Evolutionary conservation across 2,329 filamentous ascomycete species (phyloP).

Genomic region (Keithomyces neogunnii): DNA sequence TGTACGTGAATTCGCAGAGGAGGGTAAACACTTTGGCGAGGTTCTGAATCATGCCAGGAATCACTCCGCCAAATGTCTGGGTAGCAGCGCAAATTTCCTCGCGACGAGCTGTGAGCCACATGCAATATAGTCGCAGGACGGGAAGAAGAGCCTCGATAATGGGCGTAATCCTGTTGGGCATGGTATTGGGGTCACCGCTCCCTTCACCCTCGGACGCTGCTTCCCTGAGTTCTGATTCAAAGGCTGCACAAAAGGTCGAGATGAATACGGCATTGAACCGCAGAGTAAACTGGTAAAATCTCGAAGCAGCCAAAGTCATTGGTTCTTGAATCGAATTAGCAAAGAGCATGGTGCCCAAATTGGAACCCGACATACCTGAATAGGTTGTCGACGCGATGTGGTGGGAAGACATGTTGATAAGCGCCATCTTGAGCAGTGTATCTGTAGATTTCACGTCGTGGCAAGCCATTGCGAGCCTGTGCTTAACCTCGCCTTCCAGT

Average conservation of each 20-base stretch:
- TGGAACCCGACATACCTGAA: constrained; percentile 20
- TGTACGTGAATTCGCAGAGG: constrained; percentile 36
- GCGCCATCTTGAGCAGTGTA: constrained; percentile 66
- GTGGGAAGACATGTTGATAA: constrained; percentile 82
- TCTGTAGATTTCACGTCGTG: constrained; percentile 58
- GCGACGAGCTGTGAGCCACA: constrained; percentile 42
- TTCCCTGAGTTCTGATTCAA: constrained; percentile 56
- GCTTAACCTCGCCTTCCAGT: constrained; percentile 76
- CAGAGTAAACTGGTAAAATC: constrained; percentile 57
- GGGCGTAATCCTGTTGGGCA: constrained; percentile 21
- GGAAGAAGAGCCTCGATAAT: constrained; percentile 37
- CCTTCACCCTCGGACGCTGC: constrained; percentile 12
- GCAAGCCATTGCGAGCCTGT: constrained; percentile 64
- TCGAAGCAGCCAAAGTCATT: constrained; percentile 34
- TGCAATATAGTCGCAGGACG: constrained; percentile 42
- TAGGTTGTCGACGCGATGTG: constrained; percentile 46
- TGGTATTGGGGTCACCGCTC: constrained; percentile 15
- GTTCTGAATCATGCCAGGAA: constrained; percentile 37
- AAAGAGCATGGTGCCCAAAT: neutral
- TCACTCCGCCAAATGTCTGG: constrained; percentile 34
- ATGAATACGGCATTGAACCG: constrained; percentile 74
- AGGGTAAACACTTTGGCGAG: constrained; percentile 38
- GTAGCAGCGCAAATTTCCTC: constrained; percentile 37
- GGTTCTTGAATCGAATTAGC: constrained; percentile 26
- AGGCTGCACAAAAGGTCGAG: constrained; percentile 58